phyloP scores from a whole-genome alignment of 352 stramenopile species.

The Lagenidium giganteum region DNA sequence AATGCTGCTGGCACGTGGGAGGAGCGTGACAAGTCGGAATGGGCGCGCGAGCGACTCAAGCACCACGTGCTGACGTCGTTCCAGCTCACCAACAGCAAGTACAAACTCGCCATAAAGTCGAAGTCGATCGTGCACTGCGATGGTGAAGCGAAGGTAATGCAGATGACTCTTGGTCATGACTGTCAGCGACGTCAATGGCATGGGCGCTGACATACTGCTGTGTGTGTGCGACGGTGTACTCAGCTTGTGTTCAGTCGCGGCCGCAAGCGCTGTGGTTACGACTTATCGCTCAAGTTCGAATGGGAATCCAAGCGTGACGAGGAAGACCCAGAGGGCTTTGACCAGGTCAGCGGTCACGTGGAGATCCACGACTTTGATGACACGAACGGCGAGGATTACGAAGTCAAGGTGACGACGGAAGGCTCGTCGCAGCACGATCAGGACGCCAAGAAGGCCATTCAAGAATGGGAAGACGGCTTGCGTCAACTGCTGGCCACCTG shows the following conservation, averaged over 20 bases:
- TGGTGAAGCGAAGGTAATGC: conserved; percentile 80
- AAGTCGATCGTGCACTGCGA: conserved; percentile 65
- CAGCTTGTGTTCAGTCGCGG: conserved; percentile 76
- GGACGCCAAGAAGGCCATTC: conserved; percentile 53
- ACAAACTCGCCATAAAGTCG: conserved; percentile 48
- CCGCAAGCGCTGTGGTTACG: conserved; percentile 83
- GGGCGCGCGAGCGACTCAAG: conserved; percentile 69
- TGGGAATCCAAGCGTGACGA: conserved; percentile 37
- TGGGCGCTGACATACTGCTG: too few relatives aligned
- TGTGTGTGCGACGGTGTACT: not conserved
- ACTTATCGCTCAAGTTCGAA: conserved; percentile 79
- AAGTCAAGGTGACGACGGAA: conserved; percentile 52
- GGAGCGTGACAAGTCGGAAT: conserved; percentile 78
- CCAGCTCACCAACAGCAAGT: conserved; percentile 37
- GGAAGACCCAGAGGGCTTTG: conserved; percentile 31
- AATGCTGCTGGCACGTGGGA: conserved; percentile 82
- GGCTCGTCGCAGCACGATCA: conserved; percentile 37
- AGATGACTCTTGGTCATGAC: too few relatives aligned
- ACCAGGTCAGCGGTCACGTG: conserved; percentile 54
- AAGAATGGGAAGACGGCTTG: conserved; percentile 51
- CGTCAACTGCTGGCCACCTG: conserved; percentile 63
- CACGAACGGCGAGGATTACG: conserved; percentile 76
- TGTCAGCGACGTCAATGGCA: not conserved
- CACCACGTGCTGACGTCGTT: conserved; percentile 62
- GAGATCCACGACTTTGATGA: conserved; percentile 85